Conservation (phyloP, 805 yeast genomes). For the Cyberlindnera saturnus region DNA sequence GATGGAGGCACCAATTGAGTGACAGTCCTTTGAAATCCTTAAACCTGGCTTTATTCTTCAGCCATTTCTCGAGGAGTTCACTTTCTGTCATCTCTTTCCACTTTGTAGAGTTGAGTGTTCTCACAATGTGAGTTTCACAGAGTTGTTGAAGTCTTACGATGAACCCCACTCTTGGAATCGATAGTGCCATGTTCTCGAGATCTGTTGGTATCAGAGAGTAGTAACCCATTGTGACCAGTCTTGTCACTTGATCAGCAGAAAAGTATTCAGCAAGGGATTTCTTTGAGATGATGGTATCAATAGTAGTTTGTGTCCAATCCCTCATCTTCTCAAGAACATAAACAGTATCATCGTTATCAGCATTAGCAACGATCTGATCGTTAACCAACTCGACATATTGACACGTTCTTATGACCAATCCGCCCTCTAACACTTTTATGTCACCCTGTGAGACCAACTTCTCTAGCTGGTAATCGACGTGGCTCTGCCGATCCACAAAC, state of each 20-base stretch:
- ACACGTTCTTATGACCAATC: conserved; percentile 29
- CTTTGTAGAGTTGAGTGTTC: conserved; percentile 29
- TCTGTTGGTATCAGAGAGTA: conserved; percentile 38
- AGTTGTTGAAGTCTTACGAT: conserved; percentile 37
- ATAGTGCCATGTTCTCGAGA: conserved; percentile 32
- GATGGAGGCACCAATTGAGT: conserved; percentile 44
- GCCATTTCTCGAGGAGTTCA: conserved; percentile 39
- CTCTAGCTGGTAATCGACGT: conserved; percentile 42
- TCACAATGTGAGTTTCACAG: conserved; percentile 40
- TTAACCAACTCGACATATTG: conserved; percentile 12
- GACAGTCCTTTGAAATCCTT: conserved; percentile 47
- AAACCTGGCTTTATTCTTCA: conserved; percentile 35
- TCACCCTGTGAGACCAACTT: conserved; percentile 30
- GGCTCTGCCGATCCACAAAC: conserved; percentile 40
- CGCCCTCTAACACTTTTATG: conserved; percentile 31
- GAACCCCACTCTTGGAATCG: conserved; percentile 48
- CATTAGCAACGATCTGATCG: background rate
- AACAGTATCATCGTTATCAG: background rate
- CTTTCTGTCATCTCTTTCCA: conserved; percentile 40
- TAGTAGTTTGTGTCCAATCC: background rate
- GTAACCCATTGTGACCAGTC: conserved; percentile 35
- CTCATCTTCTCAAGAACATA: conserved; percentile 1
- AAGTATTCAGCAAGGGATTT: conserved; percentile 1
- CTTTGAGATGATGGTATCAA: background rate
- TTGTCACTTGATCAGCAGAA: conserved; percentile 21